Evolutionary conservation across 192 early-diverging fungal genomes (phyloP).

Genomic region (Spizellomyces sp.): DNA sequence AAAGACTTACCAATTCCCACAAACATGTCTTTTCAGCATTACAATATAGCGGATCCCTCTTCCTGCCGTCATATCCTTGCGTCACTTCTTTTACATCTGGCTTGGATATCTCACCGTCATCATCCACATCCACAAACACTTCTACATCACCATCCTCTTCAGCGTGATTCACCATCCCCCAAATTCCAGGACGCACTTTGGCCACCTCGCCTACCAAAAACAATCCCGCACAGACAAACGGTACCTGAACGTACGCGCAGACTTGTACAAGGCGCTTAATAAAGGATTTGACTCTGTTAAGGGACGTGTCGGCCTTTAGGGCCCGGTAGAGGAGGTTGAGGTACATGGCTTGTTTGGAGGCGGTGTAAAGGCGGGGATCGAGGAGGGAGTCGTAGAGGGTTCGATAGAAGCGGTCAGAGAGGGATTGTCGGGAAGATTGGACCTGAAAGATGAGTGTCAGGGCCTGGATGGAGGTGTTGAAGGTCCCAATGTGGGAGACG

Average conservation of each 20-base stretch:
- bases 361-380: constrained; percentile 72
- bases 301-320: constrained; percentile 71
- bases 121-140: constrained; percentile 59
- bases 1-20: constrained; percentile 81
- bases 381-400: constrained; percentile 87
- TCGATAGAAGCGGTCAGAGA: constrained; percentile 89
- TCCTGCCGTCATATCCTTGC: constrained; percentile 73
- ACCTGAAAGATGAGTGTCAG: constrained; percentile 87
- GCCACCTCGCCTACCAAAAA: constrained; percentile 78
- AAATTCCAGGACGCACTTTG: constrained; percentile 56
- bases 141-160: constrained; percentile 73
- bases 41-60: constrained; percentile 85
- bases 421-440: constrained; percentile 47
- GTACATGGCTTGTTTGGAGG: constrained; percentile 91
- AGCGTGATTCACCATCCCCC: constrained; percentile 62
- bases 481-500: constrained; percentile 84
- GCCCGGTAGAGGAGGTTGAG: constrained; percentile 89
- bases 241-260: constrained; percentile 62
- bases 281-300: constrained; percentile 77
- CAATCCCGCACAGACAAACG: constrained; percentile 85
- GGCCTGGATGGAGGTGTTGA: constrained; percentile 93
- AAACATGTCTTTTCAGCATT: constrained; percentile 81
- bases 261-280: constrained; percentile 87
- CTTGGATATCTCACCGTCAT: constrained; percentile 29
- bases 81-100: constrained; percentile 11